These are phyloP conservation scores for Rhodotorula sp. DNA, from an alignment of 1,284 basidiomycete species.

Conservation along the genomic window DNA sequence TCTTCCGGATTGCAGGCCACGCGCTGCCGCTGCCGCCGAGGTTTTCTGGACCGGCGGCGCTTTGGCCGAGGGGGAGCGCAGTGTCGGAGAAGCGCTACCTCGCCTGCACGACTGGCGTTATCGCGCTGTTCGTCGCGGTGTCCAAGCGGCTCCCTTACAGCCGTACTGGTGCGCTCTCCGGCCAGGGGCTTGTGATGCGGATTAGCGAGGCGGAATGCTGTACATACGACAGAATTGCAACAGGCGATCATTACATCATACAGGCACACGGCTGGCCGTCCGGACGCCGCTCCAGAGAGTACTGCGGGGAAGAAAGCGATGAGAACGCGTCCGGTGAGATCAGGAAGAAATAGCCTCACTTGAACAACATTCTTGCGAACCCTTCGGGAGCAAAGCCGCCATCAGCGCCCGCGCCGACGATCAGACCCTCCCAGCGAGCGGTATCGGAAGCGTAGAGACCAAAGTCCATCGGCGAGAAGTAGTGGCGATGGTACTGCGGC, in stretches of 20 bases:
- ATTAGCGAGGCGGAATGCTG: background rate
- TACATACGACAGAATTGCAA: background rate
- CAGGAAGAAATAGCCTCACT: conserved; percentile 7
- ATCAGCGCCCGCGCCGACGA: background rate
- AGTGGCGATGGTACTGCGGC: conserved; percentile 13
- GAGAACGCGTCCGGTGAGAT: background rate
- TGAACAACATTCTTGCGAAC: conserved; percentile 13
- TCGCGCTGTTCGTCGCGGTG: conserved; percentile 66
- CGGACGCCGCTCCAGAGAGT: conserved; percentile 37
- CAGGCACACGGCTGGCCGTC: conserved; percentile 32
- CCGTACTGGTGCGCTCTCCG: conserved; percentile 51
- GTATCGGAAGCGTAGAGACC: conserved; percentile 6
- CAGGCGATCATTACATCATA: conserved; percentile 10
- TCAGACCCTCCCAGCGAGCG: conserved; percentile 16
- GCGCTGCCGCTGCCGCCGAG: conserved; percentile 74
- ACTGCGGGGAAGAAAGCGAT: conserved; percentile 4
- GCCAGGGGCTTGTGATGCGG: background rate
- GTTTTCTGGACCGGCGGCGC: conserved; percentile 73
- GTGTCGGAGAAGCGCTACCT: conserved; percentile 63
- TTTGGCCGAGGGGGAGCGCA: conserved; percentile 51
- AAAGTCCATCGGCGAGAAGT: conserved; percentile 12
- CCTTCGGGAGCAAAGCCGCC: conserved; percentile 30
- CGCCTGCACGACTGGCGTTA: conserved; percentile 68
- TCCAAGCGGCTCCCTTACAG: conserved; percentile 68
- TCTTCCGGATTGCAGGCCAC: conserved; percentile 53